A percentile compares a stretch with the other conserved stretches of the same genome.
Conservation (phyloP, 768 basidiomycete genomes). For the Mycena haematopus region DNA sequence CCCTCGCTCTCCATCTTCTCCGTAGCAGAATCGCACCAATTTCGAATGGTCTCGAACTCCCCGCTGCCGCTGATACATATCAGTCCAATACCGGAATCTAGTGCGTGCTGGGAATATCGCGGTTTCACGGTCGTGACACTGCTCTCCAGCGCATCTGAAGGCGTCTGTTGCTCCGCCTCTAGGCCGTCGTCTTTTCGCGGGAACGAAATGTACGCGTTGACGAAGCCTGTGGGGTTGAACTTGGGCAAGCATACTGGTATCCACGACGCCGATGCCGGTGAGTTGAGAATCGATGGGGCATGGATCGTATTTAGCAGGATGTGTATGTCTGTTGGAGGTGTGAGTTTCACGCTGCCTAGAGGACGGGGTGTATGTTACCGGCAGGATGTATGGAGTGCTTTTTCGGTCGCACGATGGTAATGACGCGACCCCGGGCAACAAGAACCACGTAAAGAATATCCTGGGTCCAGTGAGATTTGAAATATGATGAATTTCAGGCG, state of each 20-base stretch:
- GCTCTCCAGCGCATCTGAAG: slow-evolving; percentile 7
- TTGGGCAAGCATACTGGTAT: slow-evolving; percentile 95
- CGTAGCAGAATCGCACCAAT: slow-evolving; percentile 74
- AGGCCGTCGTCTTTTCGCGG: slow-evolving; percentile 51
- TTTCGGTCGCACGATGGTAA: slow-evolving; percentile 87
- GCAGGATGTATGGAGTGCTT: slow-evolving; percentile 96
- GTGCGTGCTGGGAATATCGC: slow-evolving; percentile 15
- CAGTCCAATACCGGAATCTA: slow-evolving; percentile 60
- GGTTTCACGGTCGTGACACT: slow-evolving; percentile 21
- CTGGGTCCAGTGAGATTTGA: slow-evolving; percentile 44
- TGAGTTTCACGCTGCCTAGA: not conserved
- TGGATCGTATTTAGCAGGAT: slow-evolving; percentile 91
- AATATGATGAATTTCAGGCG: not conserved
- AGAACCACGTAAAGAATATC: slow-evolving; percentile 92
- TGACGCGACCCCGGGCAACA: slow-evolving; percentile 75
- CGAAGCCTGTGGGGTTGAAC: slow-evolving; percentile 87
- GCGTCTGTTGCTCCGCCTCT: slow-evolving; percentile 27
- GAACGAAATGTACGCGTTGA: slow-evolving; percentile 89
- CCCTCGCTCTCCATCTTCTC: slow-evolving; percentile 74
- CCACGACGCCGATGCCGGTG: slow-evolving; percentile 87
- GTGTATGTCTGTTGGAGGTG: slow-evolving; percentile 71
- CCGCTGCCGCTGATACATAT: slow-evolving; percentile 83
- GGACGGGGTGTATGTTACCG: slow-evolving; percentile 49
- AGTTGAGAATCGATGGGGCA: slow-evolving; percentile 78
- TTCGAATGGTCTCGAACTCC: slow-evolving; percentile 84